Evolutionary conservation across 352 stramenopile genomes (phyloP).

Genomic region (Globisporangium yorkense): DNA sequence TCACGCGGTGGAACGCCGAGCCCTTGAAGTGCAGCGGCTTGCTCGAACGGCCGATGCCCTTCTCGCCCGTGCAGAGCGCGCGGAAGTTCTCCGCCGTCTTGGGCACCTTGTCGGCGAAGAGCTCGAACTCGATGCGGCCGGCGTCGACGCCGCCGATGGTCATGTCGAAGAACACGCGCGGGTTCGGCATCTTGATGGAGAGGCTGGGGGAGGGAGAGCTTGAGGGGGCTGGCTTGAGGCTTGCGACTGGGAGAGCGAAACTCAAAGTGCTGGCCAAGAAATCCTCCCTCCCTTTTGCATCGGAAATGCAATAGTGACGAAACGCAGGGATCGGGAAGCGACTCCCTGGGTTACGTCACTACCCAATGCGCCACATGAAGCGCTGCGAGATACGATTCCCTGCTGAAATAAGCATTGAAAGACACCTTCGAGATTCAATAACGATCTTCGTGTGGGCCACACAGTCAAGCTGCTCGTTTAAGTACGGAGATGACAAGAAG

Average conservation of each 20-base stretch:
- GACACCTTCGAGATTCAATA: background rate
- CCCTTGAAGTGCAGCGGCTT: slow-evolving; percentile 84
- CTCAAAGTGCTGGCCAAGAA: slow-evolving; percentile 13
- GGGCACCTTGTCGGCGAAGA: slow-evolving; percentile 84
- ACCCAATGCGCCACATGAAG: too few relatives aligned
- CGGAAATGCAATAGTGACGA: background rate
- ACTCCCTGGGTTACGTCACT: background rate
- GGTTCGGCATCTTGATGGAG: slow-evolving; percentile 77
- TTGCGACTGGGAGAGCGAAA: slow-evolving; percentile 31
- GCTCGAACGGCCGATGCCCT: slow-evolving; percentile 52
- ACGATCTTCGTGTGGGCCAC: too few relatives aligned
- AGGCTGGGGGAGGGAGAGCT: background rate
- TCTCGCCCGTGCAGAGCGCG: slow-evolving; percentile 49
- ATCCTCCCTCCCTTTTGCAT: background rate
- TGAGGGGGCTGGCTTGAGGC: background rate
- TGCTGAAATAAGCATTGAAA: background rate
- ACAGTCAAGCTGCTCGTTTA: too few relatives aligned
- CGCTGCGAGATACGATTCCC: too few relatives aligned
- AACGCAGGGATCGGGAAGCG: background rate
- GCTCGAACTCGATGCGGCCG: slow-evolving; percentile 88
- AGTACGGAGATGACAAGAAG: too few relatives aligned
- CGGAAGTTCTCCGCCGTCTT: slow-evolving; percentile 58
- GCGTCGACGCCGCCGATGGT: slow-evolving; percentile 87
- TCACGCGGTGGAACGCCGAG: slow-evolving; percentile 91
- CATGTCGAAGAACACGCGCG: slow-evolving; percentile 98